phyloP scores from a whole-genome alignment of 2,329 filamentous ascomycete genomes.

The Gaeumannomyces tritici region DNA sequence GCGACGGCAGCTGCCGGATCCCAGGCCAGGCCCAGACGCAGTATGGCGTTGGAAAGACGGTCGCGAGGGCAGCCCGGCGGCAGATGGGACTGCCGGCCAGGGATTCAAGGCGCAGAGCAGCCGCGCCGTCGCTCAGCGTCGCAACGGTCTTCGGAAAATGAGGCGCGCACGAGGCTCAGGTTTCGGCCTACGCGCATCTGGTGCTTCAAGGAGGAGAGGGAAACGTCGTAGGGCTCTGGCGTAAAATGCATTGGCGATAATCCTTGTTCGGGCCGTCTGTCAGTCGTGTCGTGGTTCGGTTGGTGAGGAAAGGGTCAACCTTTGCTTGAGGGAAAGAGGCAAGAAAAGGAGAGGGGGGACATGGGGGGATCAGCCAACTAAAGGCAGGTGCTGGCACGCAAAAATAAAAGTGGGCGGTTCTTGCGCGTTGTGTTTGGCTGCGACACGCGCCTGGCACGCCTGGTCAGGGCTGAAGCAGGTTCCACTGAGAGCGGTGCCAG shows the following conservation, averaged over 20 bases:
- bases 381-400: not conserved
- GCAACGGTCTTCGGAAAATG: conserved; percentile 41
- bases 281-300: not conserved
- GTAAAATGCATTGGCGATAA: conserved; percentile 46
- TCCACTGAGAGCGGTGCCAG: not conserved
- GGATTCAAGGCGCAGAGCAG: conserved; percentile 20
- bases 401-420: conserved; percentile 1
- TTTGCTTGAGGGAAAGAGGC: conserved; percentile 2
- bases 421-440: not conserved
- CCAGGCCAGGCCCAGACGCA: not conserved
- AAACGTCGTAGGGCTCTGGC: conserved; percentile 28
- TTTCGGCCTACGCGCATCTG: conserved; percentile 48
- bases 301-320: conserved; percentile 2
- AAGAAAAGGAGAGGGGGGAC: conserved; percentile 1
- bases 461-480: not conserved
- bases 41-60: not conserved
- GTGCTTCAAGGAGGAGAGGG: conserved; percentile 41
- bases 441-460: not conserved
- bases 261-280: conserved; percentile 8
- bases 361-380: not conserved
- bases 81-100: conserved; percentile 10
- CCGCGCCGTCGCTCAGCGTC: conserved; percentile 52
- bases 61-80: conserved; percentile 1
- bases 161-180: conserved; percentile 37
- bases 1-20: not conserved